These are phyloP conservation scores for Aaosphaeria pasadenensis DNA, from an alignment of 2,329 filamentous ascomycete genomes.

Conservation along the genomic window DNA sequence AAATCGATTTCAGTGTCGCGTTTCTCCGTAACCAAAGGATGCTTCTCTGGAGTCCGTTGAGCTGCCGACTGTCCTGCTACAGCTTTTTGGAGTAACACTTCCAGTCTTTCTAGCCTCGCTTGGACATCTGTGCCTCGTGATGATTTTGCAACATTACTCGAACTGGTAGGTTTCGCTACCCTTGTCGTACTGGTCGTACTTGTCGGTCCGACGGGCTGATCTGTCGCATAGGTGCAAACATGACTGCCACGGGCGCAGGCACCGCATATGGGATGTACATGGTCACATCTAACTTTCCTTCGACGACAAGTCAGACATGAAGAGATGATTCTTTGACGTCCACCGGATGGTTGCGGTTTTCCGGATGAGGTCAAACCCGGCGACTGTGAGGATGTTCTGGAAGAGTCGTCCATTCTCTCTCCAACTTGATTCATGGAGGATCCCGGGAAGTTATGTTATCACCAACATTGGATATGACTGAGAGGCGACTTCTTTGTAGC, in stretches of 20 bases:
- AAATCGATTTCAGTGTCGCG: conserved; percentile 17
- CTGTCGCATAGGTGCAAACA: conserved; percentile 33
- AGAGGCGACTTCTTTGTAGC: too few relatives aligned
- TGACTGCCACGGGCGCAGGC: conserved; percentile 37
- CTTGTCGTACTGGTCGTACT: conserved; percentile 15
- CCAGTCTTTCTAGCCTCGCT: conserved; percentile 34
- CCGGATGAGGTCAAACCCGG: conserved; percentile 20
- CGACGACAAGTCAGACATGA: conserved; percentile 38
- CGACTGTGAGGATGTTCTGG: conserved; percentile 12
- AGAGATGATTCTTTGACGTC: conserved; percentile 35
- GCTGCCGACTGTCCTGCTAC: conserved; percentile 19
- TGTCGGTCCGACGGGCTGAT: conserved; percentile 9
- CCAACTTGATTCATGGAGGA: too few relatives aligned
- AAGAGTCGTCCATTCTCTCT: background rate
- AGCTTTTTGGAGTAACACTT: conserved; percentile 33
- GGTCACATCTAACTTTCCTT: conserved; percentile 39
- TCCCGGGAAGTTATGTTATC: too few relatives aligned
- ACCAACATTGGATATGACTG: too few relatives aligned
- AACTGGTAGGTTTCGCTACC: conserved; percentile 21
- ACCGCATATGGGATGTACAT: conserved; percentile 36
- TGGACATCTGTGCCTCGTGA: conserved; percentile 32
- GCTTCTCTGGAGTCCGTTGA: too few relatives aligned
- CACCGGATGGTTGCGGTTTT: conserved; percentile 20
- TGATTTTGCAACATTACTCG: conserved; percentile 13
- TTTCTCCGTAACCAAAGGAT: background rate